These are phyloP conservation scores for Pharus latifolius DNA, from an alignment of 176 grass and related monocot genomes.

Conservation along the genomic window DNA sequence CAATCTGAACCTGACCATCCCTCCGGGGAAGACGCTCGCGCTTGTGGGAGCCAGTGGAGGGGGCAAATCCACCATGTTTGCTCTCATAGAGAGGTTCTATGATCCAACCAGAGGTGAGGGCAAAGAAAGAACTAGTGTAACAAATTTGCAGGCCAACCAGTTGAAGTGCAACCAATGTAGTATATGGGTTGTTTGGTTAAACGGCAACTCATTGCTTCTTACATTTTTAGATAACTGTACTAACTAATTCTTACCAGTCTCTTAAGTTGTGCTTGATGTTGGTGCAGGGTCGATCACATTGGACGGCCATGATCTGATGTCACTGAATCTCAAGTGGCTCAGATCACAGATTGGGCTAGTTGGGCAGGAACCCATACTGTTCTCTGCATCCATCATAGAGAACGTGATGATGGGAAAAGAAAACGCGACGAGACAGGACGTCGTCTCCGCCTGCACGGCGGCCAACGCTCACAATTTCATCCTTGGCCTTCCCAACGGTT, in stretches of 20 bases:
- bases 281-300: slow-evolving; percentile 30
- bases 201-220: no score
- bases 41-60: slow-evolving; percentile 46
- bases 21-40: slow-evolving; percentile 28
- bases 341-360: slow-evolving; percentile 55
- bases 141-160: no score
- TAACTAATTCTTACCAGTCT: no score
- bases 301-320: slow-evolving; percentile 37
- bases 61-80: slow-evolving; percentile 65
- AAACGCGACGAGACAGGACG: slow-evolving; percentile 32
- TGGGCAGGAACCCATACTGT: slow-evolving; percentile 52
- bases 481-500: slow-evolving; percentile 42
- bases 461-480: slow-evolving; percentile 56
- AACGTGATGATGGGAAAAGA: slow-evolving; percentile 76
- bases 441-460: slow-evolving; percentile 27
- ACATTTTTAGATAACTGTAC: no score
- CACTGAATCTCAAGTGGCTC: slow-evolving; percentile 48
- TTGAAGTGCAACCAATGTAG: no score
- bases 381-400: slow-evolving; percentile 52
- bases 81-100: slow-evolving; percentile 66
- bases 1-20: slow-evolving; percentile 36
- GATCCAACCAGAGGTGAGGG: slow-evolving; percentile 37
- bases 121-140: no score
- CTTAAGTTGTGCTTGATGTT: no score
- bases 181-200: no score